These are phyloP conservation scores for Mycena vitilis DNA, from an alignment of 768 basidiomycete species.

Conservation along the genomic window DNA sequence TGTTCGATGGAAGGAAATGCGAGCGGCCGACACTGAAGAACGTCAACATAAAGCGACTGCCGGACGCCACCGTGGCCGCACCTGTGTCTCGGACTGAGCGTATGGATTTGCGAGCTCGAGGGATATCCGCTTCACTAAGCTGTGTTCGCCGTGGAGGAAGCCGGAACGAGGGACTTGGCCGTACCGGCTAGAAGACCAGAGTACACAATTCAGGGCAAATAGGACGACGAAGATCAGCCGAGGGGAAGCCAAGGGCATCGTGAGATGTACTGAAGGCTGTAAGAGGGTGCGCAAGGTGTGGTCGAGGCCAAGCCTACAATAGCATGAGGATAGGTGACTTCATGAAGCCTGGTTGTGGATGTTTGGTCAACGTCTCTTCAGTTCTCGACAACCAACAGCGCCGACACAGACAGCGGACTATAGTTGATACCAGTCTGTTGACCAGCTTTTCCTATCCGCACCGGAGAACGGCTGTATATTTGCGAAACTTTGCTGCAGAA, in stretches of 20 bases:
- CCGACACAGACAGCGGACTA: background rate
- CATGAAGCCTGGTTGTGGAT: background rate
- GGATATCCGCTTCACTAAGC: slow-evolving; percentile 57
- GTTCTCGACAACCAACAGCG: background rate
- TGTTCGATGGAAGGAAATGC: slow-evolving; percentile 64
- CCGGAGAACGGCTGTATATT: no score
- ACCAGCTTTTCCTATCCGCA: no score
- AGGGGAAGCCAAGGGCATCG: slow-evolving; percentile 61
- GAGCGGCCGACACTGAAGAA: slow-evolving; percentile 73
- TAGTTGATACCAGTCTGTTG: background rate
- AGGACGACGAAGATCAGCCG: slow-evolving; percentile 63
- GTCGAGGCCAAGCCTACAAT: slow-evolving; percentile 3
- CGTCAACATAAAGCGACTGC: background rate
- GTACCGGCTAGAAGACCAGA: slow-evolving; percentile 75
- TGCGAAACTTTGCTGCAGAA: no score
- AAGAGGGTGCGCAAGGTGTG: background rate
- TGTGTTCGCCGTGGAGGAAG: slow-evolving; percentile 44
- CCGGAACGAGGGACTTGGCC: slow-evolving; percentile 46
- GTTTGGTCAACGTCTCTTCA: background rate
- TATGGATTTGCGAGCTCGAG: slow-evolving; percentile 48
- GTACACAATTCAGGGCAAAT: slow-evolving; percentile 66
- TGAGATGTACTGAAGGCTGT: slow-evolving; percentile 13
- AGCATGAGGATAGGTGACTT: slow-evolving; percentile 25
- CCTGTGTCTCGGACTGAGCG: slow-evolving; percentile 45
- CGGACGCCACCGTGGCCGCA: slow-evolving; percentile 27